phyloP scores from a whole-genome alignment of 2,329 filamentous ascomycete genomes.

The Corniculantispora saksenae region DNA sequence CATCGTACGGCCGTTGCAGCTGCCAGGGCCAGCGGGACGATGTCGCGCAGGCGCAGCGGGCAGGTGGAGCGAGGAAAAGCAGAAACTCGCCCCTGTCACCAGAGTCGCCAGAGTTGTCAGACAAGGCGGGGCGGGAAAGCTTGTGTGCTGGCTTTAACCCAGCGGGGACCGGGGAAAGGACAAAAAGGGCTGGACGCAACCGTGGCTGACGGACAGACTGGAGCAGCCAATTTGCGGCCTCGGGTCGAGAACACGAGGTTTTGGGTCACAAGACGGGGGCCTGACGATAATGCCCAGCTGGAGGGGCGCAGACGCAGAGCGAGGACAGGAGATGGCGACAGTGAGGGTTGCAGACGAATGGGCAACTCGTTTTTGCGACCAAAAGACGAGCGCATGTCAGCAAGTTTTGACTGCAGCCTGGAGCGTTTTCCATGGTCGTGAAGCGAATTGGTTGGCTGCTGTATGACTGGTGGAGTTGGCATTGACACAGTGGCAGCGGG shows the following conservation, averaged over 20 bases:
- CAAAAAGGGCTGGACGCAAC: background rate
- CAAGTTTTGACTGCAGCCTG: no score
- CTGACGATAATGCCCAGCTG: no score
- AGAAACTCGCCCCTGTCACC: background rate
- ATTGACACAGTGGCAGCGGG: background rate
- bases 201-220: background rate
- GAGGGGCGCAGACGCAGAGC: no score
- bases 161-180: background rate
- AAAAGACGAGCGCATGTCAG: no score
- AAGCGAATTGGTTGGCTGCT: background rate
- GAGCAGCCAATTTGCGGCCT: background rate
- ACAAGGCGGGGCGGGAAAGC: background rate
- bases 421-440: no score
- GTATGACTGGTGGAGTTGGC: background rate
- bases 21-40: background rate
- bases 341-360: no score
- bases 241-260: background rate
- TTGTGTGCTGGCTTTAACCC: background rate
- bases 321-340: no score
- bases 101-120: background rate
- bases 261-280: background rate
- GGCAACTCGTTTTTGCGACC: no score
- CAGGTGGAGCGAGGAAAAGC: background rate
- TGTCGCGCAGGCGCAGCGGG: background rate
- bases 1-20: background rate